Percentiles rank a stretch among this genome's conserved stretches.
Conservation (phyloP, 2,329 filamentous ascomycete genomes). For the Pseudogymnoascus sp. region DNA sequence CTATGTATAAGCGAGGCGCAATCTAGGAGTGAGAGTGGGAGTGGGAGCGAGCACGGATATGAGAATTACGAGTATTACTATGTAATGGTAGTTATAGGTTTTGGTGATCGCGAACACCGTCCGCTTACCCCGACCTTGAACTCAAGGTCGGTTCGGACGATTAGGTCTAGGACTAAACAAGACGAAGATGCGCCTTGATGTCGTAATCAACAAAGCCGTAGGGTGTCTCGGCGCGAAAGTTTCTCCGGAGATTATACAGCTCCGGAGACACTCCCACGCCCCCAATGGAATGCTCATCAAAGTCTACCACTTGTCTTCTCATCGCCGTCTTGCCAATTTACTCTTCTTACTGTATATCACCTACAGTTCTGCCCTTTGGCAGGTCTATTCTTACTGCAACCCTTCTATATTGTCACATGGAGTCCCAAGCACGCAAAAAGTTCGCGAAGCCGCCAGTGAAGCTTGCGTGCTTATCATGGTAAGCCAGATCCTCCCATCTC, state of each 20-base stretch:
- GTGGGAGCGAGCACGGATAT: no score
- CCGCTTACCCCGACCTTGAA: constrained; percentile 17
- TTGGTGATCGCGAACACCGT: no score
- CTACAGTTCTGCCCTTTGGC: background rate
- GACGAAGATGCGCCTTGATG: no score
- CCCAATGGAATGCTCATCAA: background rate
- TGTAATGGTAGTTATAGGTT: no score
- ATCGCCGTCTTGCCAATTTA: background rate
- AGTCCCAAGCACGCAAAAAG: constrained; percentile 19
- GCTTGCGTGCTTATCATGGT: constrained; percentile 45
- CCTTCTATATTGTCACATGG: background rate
- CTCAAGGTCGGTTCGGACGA: constrained; percentile 69
- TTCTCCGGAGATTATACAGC: background rate
- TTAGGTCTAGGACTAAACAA: no score
- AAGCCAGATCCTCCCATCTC: constrained; percentile 21
- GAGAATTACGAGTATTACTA: no score
- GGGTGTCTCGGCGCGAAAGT: background rate
- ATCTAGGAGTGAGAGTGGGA: no score
- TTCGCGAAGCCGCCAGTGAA: constrained; percentile 39
- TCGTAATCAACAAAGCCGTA: no score
- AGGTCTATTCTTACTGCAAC: background rate
- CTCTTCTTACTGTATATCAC: background rate
- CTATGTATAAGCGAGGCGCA: no score
- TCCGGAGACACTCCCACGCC: background rate
- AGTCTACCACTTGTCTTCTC: background rate